These are phyloP conservation scores for Pisolithus orientalis DNA, from an alignment of 768 basidiomycete genomes.

Conservation along the genomic window DNA sequence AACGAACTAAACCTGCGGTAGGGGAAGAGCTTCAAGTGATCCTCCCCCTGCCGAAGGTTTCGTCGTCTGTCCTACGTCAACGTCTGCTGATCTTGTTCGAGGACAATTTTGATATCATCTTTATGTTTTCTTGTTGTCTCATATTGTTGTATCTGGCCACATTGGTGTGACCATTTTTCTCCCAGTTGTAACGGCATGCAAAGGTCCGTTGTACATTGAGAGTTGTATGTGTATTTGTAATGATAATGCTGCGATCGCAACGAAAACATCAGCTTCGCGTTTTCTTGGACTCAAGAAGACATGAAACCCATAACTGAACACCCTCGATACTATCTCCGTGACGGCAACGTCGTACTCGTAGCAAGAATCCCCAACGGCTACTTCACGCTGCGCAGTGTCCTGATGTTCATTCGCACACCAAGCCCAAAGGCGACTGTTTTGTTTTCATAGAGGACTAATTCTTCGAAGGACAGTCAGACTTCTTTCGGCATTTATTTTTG, in stretches of 20 bases:
- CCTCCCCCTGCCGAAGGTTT: conserved; percentile 2
- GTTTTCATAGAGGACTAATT: conserved; percentile 28
- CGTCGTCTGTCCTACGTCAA: background rate
- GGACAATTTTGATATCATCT: background rate
- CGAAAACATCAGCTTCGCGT: too few species aligned
- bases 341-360: conserved; percentile 48
- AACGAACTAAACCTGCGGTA: background rate
- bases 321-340: conserved; percentile 43
- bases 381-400: background rate
- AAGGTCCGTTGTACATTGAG: background rate
- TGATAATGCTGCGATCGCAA: background rate
- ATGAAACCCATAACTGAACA: conserved; percentile 18
- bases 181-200: background rate
- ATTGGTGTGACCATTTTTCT: background rate
- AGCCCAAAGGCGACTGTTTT: conserved; percentile 30
- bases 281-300: conserved; percentile 4
- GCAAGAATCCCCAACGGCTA: conserved; percentile 30
- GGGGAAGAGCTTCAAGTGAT: background rate
- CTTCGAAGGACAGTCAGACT: conserved; percentile 30
- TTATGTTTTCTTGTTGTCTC: background rate
- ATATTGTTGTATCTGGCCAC: too few species aligned
- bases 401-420: conserved; percentile 6
- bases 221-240: background rate
- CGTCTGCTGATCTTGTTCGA: background rate
- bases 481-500: conserved; percentile 24